phyloP scores from a whole-genome alignment of 129 eudicot species.

The Erigeron canadensis region DNA sequence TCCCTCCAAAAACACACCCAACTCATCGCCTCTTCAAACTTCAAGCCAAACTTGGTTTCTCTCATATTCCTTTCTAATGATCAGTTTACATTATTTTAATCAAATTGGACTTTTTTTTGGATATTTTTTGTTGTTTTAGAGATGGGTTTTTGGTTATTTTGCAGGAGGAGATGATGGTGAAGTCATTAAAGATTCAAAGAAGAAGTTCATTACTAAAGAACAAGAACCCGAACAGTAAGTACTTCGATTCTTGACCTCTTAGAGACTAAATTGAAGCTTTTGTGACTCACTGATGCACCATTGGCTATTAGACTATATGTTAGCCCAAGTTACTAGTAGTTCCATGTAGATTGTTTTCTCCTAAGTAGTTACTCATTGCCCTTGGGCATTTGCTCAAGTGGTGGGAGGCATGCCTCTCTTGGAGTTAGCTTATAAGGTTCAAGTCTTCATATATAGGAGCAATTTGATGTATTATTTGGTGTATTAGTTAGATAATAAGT shows the following conservation, averaged over 20 bases:
- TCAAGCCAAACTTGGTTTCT: constrained; percentile 56
- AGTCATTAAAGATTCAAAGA: constrained; percentile 61
- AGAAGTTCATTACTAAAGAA: constrained; percentile 91
- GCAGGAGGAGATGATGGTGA: constrained; percentile 79
- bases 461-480: no score
- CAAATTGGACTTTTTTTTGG: background rate
- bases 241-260: background rate
- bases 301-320: no score
- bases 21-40: constrained; percentile 38
- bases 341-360: no score
- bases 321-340: no score
- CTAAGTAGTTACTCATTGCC: no score
- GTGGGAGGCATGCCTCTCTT: no score
- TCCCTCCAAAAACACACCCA: constrained; percentile 32
- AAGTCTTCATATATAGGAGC: no score
- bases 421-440: no score
- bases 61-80: background rate
- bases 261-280: background rate
- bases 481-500: no score
- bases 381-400: no score
- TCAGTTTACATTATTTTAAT: background rate
- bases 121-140: constrained; percentile 15
- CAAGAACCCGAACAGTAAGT: constrained; percentile 97
- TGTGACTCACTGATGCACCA: background rate
- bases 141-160: constrained; percentile 24